A percentile compares a stretch with the other conserved stretches of the same genome.
Evolutionary conservation across 1,284 basidiomycete species (phyloP).

Genomic region (Ceratobasidium sp.): DNA sequence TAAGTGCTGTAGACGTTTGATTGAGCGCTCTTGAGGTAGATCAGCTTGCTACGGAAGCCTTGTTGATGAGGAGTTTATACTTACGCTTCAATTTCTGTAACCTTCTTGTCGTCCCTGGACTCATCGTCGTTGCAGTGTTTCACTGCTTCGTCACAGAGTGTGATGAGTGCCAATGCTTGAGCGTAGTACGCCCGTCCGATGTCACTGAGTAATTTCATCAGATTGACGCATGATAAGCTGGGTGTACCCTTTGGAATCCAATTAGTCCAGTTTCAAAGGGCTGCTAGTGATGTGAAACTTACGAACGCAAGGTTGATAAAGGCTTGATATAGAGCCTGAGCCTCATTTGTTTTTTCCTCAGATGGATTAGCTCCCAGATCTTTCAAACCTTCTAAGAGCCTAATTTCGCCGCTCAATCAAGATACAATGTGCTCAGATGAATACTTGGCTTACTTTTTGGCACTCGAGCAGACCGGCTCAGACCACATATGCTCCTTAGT

Average conservation of each 20-base stretch:
- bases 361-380: background rate
- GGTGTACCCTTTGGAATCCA: background rate
- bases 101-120: no score
- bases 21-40: no score
- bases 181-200: background rate
- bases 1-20: no score
- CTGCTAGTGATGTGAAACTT: background rate
- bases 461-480: background rate
- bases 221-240: background rate
- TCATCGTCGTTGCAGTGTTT: background rate
- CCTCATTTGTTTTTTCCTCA: background rate
- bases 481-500: conserved; percentile 5
- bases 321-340: background rate
- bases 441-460: background rate
- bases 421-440: background rate
- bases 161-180: conserved; percentile 4
- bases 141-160: background rate
- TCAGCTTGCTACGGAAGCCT: no score
- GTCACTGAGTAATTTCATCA: conserved; percentile 4
- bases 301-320: background rate
- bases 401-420: background rate
- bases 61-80: no score
- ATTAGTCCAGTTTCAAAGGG: no score
- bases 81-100: no score
- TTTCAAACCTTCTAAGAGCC: background rate